These are phyloP conservation scores for Syncephalastrum contaminatum DNA, from an alignment of 371 early-diverging fungal genomes.

Conservation along the genomic window DNA sequence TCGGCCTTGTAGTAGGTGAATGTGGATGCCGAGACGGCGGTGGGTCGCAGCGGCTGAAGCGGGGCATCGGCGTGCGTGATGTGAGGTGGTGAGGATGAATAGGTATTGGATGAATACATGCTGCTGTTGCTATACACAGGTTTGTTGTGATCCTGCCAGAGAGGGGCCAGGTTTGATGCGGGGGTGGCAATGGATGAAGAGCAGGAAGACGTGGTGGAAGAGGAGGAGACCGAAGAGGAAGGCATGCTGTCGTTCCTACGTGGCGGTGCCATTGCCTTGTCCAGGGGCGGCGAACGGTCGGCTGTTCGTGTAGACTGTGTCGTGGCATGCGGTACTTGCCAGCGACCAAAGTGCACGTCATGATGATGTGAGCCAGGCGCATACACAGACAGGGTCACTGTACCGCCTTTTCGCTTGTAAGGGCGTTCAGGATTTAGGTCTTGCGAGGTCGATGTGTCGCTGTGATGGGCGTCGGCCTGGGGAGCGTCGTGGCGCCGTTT, in stretches of 20 bases:
- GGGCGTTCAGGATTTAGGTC: not conserved
- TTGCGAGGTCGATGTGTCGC: not conserved
- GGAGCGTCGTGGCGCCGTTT: slow-evolving; percentile 11
- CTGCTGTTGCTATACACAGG: slow-evolving; percentile 1
- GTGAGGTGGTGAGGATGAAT: no score
- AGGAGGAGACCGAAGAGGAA: no score
- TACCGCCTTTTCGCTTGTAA: slow-evolving; percentile 7
- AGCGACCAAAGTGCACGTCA: slow-evolving; percentile 22
- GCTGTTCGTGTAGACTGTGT: not conserved
- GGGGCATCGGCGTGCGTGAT: not conserved
- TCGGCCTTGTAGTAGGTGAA: not conserved
- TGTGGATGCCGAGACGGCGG: slow-evolving; percentile 1
- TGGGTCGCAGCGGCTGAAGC: not conserved
- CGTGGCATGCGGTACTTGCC: slow-evolving; percentile 8
- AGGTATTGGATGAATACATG: not conserved
- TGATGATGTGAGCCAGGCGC: slow-evolving; percentile 12
- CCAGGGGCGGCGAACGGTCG: not conserved
- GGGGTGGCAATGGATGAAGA: no score
- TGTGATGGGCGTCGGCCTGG: not conserved
- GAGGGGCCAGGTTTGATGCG: no score
- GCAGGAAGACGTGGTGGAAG: no score
- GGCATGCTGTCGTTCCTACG: no score
- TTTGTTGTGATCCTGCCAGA: no score
- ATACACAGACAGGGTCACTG: slow-evolving; percentile 8
- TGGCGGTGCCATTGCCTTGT: no score